phyloP scores from a whole-genome alignment of 495 filamentous ascomycete genomes.

The Penicillium arizonense region DNA sequence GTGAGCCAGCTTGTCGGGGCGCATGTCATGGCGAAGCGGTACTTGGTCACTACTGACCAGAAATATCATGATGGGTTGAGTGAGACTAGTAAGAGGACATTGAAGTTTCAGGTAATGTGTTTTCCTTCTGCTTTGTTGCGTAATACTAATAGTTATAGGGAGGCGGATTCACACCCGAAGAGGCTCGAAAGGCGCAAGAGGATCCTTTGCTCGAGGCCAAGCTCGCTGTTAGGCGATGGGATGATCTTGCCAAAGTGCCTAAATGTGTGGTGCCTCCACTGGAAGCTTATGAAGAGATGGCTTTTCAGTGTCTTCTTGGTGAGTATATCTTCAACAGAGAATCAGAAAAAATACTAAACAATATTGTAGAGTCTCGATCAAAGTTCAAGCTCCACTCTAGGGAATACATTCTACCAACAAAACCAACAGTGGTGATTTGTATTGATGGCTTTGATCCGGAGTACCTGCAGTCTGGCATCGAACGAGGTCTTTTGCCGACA shows the following conservation, averaged over 20 bases:
- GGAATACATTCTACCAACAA: conserved; percentile 20
- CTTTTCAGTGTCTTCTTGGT: conserved; percentile 22
- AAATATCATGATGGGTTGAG: conserved; percentile 35
- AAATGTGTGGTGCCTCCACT: conserved; percentile 22
- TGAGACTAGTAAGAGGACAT: conserved; percentile 37
- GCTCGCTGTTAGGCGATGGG: conserved; percentile 36
- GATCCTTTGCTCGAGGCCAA: conserved; percentile 33
- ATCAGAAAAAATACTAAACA: background rate
- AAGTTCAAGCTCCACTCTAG: conserved; percentile 19
- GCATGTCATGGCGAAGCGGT: conserved; percentile 44
- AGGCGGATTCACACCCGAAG: conserved; percentile 31
- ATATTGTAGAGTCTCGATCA: conserved; percentile 13
- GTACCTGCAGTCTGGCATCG: conserved; percentile 27
- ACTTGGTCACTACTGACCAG: conserved; percentile 38
- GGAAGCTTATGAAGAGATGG: conserved; percentile 21
- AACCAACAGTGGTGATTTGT: conserved; percentile 32
- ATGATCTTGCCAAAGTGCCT: conserved; percentile 37
- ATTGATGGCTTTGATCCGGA: conserved; percentile 38
- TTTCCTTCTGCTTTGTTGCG: background rate
- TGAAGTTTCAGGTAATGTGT: conserved; percentile 31
- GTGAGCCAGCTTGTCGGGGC: conserved; percentile 35
- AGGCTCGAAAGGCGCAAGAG: conserved; percentile 26
- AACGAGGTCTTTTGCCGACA: conserved; percentile 27
- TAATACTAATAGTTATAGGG: conserved; percentile 10
- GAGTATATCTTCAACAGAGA: background rate